A percentile compares a stretch with the other conserved stretches of the same genome.
phyloP scores from a whole-genome alignment of 306 rosid species.

The Spatholobus suberectus region DNA sequence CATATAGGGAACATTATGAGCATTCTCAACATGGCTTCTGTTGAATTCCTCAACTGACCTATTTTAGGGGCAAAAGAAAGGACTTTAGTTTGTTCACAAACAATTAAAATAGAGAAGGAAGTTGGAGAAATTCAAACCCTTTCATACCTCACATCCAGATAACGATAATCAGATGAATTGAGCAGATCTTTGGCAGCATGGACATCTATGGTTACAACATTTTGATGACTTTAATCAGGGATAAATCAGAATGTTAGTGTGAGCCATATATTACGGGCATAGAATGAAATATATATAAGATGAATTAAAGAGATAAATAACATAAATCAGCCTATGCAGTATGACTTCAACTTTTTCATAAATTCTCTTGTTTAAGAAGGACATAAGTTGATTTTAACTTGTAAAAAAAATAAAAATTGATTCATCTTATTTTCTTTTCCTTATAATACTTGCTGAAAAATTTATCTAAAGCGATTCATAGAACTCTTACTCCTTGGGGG shows the following conservation, averaged over 20 bases:
- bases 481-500: constrained; percentile 35
- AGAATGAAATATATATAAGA: constrained; percentile 15
- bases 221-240: constrained; percentile 35
- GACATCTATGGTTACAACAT: constrained; percentile 39
- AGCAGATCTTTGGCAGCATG: constrained; percentile 43
- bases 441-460: neutral
- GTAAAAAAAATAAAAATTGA: neutral
- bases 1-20: constrained; percentile 46
- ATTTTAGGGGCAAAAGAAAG: neutral
- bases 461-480: neutral
- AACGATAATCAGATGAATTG: constrained; percentile 32
- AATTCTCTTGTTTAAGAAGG: neutral
- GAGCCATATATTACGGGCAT: neutral
- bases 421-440: neutral
- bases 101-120: neutral
- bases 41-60: constrained; percentile 49
- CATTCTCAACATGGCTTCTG: constrained; percentile 49
- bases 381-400: neutral
- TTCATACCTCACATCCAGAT: constrained; percentile 50
- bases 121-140: neutral
- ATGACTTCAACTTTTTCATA: neutral
- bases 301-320: too few species aligned
- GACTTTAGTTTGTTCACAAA: neutral
- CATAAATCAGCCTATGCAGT: neutral
- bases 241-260: neutral